Base-by-base conservation (phyloP, 352 stramenopile species). In the Phytophthora pisi region DNA sequence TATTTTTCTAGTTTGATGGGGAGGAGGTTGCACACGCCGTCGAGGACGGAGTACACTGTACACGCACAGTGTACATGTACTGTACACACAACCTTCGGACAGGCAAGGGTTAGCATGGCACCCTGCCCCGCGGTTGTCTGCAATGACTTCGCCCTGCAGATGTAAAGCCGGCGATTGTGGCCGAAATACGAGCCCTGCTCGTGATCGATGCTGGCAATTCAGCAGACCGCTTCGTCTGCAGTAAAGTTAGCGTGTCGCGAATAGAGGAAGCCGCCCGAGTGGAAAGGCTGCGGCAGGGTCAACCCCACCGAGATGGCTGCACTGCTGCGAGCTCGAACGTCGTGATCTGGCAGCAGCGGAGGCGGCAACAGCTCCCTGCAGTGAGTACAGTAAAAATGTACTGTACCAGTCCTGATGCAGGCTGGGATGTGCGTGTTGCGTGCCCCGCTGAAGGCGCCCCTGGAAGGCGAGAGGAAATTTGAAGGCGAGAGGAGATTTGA, bases 401-500 rank as follows among this genome's bases (percentile, higher is more conserved):
- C 20, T 20, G 20, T 20, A 20, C 20, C 20, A 20, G 20, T 20
- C 20, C 2, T 30, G 26, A 30, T 30, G 26, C 26, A 5, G 13
- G 31, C 11, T 38, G 31, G 31, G 31, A 38, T 38, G n/a, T 46
- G 40, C 43, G 43, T 50, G 43, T 50, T 50, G 43, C n/a, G n/a
- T 23, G 38, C 9, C 13, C 38, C 34, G 34, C 34, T 42, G 8
- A 42, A 16, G 8, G 34, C 34, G 34, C 8, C 2, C 26, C 31
- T 8, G 1, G 30, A 34, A 34, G 30, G 9, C 30, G 31, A 38
- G 31, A n/a, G 50, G 11, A n/a, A 51, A 71, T 71, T 66, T 62
- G 57, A 70, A 69, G 31, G 10, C 31, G 31, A 38, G 31, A n/a
- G 50, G 11, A n/a, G 57, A 71, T 71, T 66, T 62, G 57, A 70